Evolutionary conservation across 148 eudicot species (phyloP).

Genomic region (Fagopyrum tataricum): DNA sequence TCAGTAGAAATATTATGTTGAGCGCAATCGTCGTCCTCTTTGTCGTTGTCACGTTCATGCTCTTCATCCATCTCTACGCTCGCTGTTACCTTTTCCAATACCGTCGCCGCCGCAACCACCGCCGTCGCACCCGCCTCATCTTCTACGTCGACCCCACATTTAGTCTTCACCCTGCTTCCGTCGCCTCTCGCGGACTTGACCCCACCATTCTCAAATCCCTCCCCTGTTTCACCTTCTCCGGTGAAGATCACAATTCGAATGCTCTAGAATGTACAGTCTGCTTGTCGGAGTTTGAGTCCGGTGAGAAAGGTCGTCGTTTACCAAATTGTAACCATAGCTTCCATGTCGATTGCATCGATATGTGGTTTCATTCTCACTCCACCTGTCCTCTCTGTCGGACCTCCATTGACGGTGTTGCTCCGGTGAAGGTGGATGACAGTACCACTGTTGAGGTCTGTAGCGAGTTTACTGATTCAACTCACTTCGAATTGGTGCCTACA

Average conservation of each 20-base stretch:
- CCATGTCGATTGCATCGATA: constrained; percentile 38
- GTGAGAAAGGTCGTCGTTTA: constrained; percentile 25
- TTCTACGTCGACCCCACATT: not conserved
- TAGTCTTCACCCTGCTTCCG: not conserved
- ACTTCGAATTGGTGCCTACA: not conserved
- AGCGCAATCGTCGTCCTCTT: constrained; percentile 20
- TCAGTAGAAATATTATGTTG: constrained; percentile 23
- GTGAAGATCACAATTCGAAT: not conserved
- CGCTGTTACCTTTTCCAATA: constrained; percentile 20
- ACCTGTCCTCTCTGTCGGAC: constrained; percentile 41
- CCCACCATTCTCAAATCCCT: constrained; percentile 18
- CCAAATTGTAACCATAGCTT: constrained; percentile 40
- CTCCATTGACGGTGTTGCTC: constrained; percentile 10
- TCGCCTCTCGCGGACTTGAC: constrained; percentile 15
- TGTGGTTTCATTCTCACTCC: constrained; percentile 37
- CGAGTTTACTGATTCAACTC: not conserved
- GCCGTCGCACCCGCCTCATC: not conserved
- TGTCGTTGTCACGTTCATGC: constrained; percentile 15
- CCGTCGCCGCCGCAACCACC: not conserved
- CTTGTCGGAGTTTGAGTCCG: constrained; percentile 28
- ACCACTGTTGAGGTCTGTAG: not conserved
- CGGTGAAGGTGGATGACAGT: not conserved
- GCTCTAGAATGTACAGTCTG: constrained; percentile 42
- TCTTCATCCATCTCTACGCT: constrained; percentile 18
- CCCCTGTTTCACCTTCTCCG: constrained; percentile 11